These are phyloP conservation scores for Macrophomina tecta DNA, from an alignment of 2,329 filamentous ascomycete species.

Conservation along the genomic window DNA sequence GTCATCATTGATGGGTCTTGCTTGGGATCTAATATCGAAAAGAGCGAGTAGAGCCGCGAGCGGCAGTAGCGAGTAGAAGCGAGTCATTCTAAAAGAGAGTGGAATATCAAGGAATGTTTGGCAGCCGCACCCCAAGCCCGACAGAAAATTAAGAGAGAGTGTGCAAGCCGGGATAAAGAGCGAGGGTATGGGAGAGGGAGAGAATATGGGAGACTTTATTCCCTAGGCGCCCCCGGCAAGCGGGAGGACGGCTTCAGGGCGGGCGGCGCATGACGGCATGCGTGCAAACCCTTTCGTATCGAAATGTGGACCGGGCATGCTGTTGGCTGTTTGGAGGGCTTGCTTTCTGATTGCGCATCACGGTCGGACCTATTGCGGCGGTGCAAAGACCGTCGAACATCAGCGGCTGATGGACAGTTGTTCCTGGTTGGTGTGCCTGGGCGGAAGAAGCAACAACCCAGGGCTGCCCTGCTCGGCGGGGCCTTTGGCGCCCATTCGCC, in stretches of 20 bases:
- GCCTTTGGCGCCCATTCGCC: neutral
- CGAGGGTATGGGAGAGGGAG: neutral
- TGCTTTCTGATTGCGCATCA: neutral
- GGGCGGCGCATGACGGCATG: slow-evolving; percentile 3
- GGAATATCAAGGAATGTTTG: slow-evolving; percentile 2
- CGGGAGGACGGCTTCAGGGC: neutral
- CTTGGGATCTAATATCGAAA: neutral
- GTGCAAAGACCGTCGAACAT: slow-evolving; percentile 12
- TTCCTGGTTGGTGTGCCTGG: neutral
- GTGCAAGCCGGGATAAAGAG: neutral
- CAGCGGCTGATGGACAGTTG: slow-evolving; percentile 11
- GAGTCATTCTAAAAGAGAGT: slow-evolving; percentile 17
- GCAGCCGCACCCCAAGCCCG: slow-evolving; percentile 4
- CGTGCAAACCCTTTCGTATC: neutral
- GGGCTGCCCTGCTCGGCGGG: neutral
- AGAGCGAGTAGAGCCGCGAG: slow-evolving; percentile 14
- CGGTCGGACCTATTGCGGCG: slow-evolving; percentile 9
- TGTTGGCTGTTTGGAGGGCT: neutral
- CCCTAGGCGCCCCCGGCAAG: neutral
- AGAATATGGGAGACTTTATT: slow-evolving; percentile 4
- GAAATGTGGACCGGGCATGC: slow-evolving; percentile 7
- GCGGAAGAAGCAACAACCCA: neutral
- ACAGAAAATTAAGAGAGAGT: slow-evolving; percentile 17
- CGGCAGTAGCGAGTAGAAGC: slow-evolving; percentile 19
- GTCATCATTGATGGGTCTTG: slow-evolving; percentile 19